Base-by-base conservation (phyloP, 331 rosid genomes). In the Quercus tomentella region DNA sequence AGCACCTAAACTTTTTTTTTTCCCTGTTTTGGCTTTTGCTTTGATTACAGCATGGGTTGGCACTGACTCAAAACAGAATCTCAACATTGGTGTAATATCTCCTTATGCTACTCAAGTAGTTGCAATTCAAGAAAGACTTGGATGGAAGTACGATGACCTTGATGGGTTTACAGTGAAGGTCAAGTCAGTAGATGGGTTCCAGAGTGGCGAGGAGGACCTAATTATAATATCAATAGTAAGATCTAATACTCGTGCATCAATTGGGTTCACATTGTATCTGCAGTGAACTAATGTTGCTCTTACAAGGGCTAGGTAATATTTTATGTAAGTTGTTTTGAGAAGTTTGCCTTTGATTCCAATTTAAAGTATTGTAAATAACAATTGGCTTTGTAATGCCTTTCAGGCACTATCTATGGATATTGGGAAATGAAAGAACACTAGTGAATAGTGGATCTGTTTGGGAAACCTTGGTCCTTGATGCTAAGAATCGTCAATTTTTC, bases 401-500 rank as follows among this genome's bases (percentile, higher is more conserved):
- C 83, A 92, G 97, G 88, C 83, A 88, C 65, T 86, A 87, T 79
- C 72, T 88, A 15, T 90, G 97, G 97, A 90, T 92, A 30, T 78
- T 92, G 88, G 97, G 97, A 74, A 84, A 74, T 76, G 94, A 86
- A 81, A 79, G 80, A 80, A 74, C 91, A 0, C 77, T 92, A 14
- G 26, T 12, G 10, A 54, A 31, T 52, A 25, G 86, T 21, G 80
- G 78, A 79, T 79, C 90, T 80, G 84, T 90, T 26, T 92, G 97
- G 97, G 60, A 78, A 70, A 56, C 51, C 57, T 70, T 92, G 87
- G 86, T 92, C 56, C 54, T 72, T 52, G 89, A 92, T 82, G 92
- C 94, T 41, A 88, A 81, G 79, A 71, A 20, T 16, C 93, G 93
- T 17, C 86, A 52, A 6, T 83, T 89, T 79, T 92, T 87, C 87